These are phyloP conservation scores for Nakazawaea siamensis DNA, from an alignment of 805 yeast species.

Conservation along the genomic window DNA sequence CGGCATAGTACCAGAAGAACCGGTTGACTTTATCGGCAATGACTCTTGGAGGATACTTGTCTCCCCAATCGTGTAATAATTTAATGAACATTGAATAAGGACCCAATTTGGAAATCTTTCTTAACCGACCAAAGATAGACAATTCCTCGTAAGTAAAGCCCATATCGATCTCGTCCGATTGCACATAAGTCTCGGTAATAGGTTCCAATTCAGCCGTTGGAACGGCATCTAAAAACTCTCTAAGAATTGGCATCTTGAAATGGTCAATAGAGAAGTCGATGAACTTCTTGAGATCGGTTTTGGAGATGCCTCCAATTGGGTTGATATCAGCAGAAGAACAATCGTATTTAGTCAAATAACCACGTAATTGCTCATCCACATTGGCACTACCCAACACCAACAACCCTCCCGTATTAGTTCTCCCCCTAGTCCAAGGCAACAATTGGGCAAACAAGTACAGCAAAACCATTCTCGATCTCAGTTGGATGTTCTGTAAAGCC, in stretches of 20 bases:
- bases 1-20: constrained; percentile 89
- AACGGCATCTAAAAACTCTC: constrained; percentile 77
- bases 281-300: constrained; percentile 82
- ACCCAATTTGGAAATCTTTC: constrained; percentile 93
- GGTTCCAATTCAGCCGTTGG: constrained; percentile 99
- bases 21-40: constrained; percentile 88
- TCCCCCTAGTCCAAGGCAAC: constrained; percentile 87
- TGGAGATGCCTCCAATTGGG: constrained; percentile 98
- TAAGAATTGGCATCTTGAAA: constrained; percentile 70
- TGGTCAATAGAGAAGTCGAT: constrained; percentile 67
- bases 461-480: constrained; percentile 89
- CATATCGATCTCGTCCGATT: constrained; percentile 96
- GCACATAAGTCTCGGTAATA: constrained; percentile 84
- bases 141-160: constrained; percentile 96
- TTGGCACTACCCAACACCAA: constrained; percentile 93
- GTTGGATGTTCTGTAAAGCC: constrained; percentile 95
- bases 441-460: constrained; percentile 91
- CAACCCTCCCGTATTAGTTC: constrained; percentile 63
- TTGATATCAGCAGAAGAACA: constrained; percentile 96
- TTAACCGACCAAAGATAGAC: constrained; percentile 79
- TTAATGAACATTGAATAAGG: constrained; percentile 93
- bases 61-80: constrained; percentile 88
- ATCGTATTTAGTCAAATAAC: constrained; percentile 93
- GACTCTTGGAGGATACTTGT: constrained; percentile 70
- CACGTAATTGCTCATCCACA: constrained; percentile 94